Evolutionary conservation across 495 filamentous ascomycete species (phyloP).

Genomic region (Cercophora newfieldiana): DNA sequence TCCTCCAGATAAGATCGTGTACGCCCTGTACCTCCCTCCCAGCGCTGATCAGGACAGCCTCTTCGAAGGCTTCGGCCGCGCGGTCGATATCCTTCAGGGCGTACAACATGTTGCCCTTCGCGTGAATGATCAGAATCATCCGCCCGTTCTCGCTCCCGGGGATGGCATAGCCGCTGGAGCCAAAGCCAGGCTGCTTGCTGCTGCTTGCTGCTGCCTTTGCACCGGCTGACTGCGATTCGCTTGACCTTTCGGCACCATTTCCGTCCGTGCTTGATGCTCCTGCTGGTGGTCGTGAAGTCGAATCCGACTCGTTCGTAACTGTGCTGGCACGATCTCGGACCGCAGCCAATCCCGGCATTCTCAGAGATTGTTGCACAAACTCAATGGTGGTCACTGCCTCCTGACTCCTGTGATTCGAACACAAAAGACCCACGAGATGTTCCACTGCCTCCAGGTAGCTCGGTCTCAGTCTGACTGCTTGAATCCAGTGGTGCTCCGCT

Average conservation of each 20-base stretch:
- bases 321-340: conserved; percentile 23
- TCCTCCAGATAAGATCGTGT: conserved; percentile 74
- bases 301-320: conserved; percentile 25
- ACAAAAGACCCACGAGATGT: conserved; percentile 87
- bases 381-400: conserved; percentile 90
- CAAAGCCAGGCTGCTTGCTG: conserved; percentile 64
- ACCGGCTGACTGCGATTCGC: conserved; percentile 27
- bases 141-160: conserved; percentile 88
- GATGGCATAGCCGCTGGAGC: conserved; percentile 82
- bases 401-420: conserved; percentile 73
- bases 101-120: conserved; percentile 98
- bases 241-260: conserved; percentile 27
- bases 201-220: conserved; percentile 42
- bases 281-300: conserved; percentile 21
- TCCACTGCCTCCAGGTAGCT: conserved; percentile 96
- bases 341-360: conserved; percentile 36
- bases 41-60: conserved; percentile 86
- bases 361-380: conserved; percentile 77
- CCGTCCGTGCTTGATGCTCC: conserved; percentile 24
- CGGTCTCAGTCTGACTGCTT: conserved; percentile 77
- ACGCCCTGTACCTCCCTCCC: conserved; percentile 73
- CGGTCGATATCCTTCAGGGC: conserved; percentile 78
- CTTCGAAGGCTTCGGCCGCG: conserved; percentile 90
- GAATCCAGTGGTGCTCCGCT: conserved; percentile 82
- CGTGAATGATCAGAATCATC: conserved; percentile 88